Percentiles rank a stretch among this genome's conserved stretches.
phyloP scores from a whole-genome alignment of 108 stramenopile species.

The Heterococcus sp. region DNA sequence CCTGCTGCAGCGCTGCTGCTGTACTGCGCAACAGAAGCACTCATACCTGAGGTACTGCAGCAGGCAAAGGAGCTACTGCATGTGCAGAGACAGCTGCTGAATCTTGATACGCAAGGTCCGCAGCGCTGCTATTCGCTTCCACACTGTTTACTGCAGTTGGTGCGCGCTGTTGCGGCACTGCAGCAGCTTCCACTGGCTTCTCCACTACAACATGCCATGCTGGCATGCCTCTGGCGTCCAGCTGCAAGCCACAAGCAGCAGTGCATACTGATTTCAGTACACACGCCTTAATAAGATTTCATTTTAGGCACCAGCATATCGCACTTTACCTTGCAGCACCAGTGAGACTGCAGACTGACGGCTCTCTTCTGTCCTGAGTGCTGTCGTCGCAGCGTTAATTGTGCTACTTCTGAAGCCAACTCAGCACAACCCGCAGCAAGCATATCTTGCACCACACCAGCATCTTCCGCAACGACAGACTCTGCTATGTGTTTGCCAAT shows the following conservation, averaged over 20 bases:
- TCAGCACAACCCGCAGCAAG: not conserved
- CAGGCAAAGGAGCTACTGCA: too few species aligned
- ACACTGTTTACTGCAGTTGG: not conserved
- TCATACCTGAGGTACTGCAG: too few species aligned
- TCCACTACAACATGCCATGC: too few species aligned
- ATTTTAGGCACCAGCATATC: not conserved
- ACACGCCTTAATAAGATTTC: not conserved
- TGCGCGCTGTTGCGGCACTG: not conserved
- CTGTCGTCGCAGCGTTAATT: not conserved
- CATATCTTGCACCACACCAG: not conserved
- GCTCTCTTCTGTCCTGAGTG: not conserved
- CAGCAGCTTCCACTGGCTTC: not conserved
- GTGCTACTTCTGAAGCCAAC: not conserved
- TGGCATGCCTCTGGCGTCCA: too few species aligned
- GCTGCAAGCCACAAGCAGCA: not conserved
- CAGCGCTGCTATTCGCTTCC: too few species aligned
- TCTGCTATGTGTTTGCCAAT: not conserved
- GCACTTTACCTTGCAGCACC: not conserved
- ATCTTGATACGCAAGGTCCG: too few species aligned
- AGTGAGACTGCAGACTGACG: not conserved
- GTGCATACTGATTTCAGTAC: not conserved
- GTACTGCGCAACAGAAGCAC: too few species aligned
- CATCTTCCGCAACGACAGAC: not conserved
- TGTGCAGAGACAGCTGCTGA: too few species aligned
- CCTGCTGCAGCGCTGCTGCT: not conserved